Conservation (phyloP, 352 stramenopile genomes). For the Phytophthora palmivora region DNA sequence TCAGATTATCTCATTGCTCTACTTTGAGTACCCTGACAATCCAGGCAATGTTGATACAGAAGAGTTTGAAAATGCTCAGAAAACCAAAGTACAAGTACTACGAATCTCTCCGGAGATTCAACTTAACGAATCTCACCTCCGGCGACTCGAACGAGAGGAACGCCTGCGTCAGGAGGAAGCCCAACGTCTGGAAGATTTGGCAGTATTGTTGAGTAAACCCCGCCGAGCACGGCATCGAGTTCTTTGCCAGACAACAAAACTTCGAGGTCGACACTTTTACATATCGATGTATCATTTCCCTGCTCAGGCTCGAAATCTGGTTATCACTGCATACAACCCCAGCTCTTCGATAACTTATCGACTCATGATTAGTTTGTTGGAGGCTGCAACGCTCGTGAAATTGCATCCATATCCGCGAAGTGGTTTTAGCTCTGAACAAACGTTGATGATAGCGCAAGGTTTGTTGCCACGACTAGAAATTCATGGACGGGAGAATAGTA, state of each 20-base stretch:
- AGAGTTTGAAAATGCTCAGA: not conserved
- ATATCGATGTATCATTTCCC: conserved; percentile 74
- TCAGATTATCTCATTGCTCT: conserved; percentile 65
- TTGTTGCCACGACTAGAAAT: conserved; percentile 50
- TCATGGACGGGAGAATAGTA: conserved; percentile 24
- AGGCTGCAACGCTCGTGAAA: conserved; percentile 47
- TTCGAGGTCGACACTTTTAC: conserved; percentile 54
- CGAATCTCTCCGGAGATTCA: conserved; percentile 53
- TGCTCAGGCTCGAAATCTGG: conserved; percentile 59
- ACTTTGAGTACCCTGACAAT: conserved; percentile 58
- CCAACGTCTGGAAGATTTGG: conserved; percentile 52
- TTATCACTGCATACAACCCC: conserved; percentile 61
- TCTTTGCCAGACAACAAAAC: conserved; percentile 33
- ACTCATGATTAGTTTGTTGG: conserved; percentile 48
- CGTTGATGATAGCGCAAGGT: conserved; percentile 43
- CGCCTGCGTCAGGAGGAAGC: conserved; percentile 56
- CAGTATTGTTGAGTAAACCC: conserved; percentile 50
- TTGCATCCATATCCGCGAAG: conserved; percentile 50
- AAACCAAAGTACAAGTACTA: conserved; percentile 25
- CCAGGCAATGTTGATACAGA: not conserved
- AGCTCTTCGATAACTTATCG: conserved; percentile 44
- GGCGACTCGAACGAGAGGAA: conserved; percentile 62
- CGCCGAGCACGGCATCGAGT: conserved; percentile 59
- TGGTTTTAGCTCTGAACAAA: conserved; percentile 53
- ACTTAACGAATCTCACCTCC: conserved; percentile 50